These are phyloP conservation scores for Ceratobasidium sp. DNA, from an alignment of 1,284 basidiomycete species.

Conservation along the genomic window DNA sequence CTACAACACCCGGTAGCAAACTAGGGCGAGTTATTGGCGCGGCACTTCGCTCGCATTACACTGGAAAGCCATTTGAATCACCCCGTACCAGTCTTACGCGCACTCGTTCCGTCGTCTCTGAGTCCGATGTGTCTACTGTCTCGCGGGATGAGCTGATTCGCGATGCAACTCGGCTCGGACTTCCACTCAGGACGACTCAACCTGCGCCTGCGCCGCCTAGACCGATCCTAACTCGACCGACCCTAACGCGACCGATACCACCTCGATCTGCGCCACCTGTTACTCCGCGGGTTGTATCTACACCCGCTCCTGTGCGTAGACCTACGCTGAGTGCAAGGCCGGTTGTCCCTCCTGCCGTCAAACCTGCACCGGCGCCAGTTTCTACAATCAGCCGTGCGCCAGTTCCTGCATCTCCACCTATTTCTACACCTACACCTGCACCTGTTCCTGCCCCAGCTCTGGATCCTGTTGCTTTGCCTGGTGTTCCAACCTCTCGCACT, in stretches of 20 bases:
- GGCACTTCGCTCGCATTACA: conserved; percentile 1
- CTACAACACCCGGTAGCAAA: conserved; percentile 2
- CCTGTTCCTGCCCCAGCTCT: neutral
- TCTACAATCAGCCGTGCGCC: neutral
- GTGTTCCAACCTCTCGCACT: conserved; percentile 12
- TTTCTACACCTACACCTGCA: neutral
- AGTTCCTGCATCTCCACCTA: neutral
- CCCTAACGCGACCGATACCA: too few relatives aligned
- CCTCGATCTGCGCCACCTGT: neutral
- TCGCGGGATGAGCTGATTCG: conserved; percentile 17
- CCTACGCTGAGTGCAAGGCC: too few relatives aligned
- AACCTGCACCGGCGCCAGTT: neutral
- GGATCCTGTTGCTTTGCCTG: neutral
- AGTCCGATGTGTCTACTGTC: conserved; percentile 7
- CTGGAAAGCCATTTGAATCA: neutral
- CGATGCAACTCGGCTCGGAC: conserved; percentile 2
- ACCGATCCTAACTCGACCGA: neutral
- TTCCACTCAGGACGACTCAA: conserved; percentile 5
- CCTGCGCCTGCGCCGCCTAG: conserved; percentile 1
- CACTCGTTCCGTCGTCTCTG: conserved; percentile 18
- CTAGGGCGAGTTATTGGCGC: conserved; percentile 13
- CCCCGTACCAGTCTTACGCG: conserved; percentile 19
- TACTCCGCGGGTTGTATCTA: neutral
- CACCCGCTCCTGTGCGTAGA: too few relatives aligned
- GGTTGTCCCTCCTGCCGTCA: neutral